phyloP scores from a whole-genome alignment of 768 basidiomycete species.

The Hemileccinum rubropunctum region DNA sequence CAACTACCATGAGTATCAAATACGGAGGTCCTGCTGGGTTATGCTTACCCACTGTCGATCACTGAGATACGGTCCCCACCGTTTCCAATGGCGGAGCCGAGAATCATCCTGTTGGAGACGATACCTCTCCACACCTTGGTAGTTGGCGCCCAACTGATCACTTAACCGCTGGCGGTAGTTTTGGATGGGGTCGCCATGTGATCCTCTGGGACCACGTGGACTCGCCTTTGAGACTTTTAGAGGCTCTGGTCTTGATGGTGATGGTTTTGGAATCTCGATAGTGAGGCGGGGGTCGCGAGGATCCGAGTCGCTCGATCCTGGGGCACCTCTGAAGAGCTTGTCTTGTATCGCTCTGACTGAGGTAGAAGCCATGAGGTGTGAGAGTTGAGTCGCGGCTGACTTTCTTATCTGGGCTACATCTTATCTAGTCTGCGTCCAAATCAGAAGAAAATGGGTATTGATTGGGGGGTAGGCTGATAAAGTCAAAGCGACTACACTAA shows the following conservation, averaged over 20 bases:
- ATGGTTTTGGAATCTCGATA: constrained; percentile 68
- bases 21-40: background rate
- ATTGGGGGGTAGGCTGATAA: constrained; percentile 6
- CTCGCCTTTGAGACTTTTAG: constrained; percentile 45
- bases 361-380: constrained; percentile 39
- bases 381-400: background rate
- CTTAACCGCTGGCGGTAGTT: constrained; percentile 64
- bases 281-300: constrained; percentile 42
- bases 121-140: constrained; percentile 79
- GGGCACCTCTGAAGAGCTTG: constrained; percentile 58
- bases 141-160: constrained; percentile 62
- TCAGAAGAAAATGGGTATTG: background rate
- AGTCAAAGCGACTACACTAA: constrained; percentile 13
- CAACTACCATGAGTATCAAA: constrained; percentile 10
- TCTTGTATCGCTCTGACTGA: constrained; percentile 66
- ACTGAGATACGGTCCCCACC: constrained; percentile 97
- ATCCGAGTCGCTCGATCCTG: constrained; percentile 23
- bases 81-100: constrained; percentile 91
- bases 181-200: constrained; percentile 19
- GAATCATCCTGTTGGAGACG: constrained; percentile 81
- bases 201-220: constrained; percentile 18
- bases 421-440: constrained; percentile 11
- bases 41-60: constrained; percentile 92
- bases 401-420: constrained; percentile 2
- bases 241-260: constrained; percentile 34